phyloP scores from a whole-genome alignment of 2,329 filamentous ascomycete species.

The Albophoma yamanashiensis region DNA sequence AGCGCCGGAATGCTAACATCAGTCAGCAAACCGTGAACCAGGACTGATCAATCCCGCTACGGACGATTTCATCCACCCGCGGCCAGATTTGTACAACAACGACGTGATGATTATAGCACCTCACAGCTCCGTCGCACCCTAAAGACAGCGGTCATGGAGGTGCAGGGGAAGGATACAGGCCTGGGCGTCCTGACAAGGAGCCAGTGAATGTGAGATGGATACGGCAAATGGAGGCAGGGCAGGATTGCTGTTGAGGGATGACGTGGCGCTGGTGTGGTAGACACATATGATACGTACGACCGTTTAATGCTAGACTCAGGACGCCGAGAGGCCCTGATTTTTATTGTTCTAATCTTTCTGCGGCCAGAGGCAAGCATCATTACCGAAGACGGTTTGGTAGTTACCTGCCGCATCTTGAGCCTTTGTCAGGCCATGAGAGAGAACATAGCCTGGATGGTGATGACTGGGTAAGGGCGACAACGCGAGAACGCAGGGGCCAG shows the following conservation, averaged over 20 bases:
- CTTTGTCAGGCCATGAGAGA: background rate
- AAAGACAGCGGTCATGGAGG: constrained; percentile 14
- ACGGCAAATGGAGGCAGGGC: background rate
- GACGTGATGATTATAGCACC: constrained; percentile 19
- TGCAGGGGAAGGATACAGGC: constrained; percentile 2
- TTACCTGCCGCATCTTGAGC: background rate
- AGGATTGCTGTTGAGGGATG: background rate
- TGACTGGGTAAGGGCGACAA: background rate
- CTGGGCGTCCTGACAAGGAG: background rate
- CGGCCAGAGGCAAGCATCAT: background rate
- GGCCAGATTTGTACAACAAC: constrained; percentile 18
- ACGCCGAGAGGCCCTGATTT: background rate
- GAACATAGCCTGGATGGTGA: background rate
- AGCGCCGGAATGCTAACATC: background rate
- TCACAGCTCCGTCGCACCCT: constrained; percentile 15
- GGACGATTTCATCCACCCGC: constrained; percentile 8
- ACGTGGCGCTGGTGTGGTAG: background rate
- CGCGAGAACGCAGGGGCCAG: background rate
- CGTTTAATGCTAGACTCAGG: constrained; percentile 7
- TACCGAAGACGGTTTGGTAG: background rate
- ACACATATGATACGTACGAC: constrained; percentile 6
- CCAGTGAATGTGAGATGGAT: background rate
- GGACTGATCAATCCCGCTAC: constrained; percentile 12
- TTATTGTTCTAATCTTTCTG: background rate
- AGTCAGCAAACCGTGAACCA: constrained; percentile 24